Percentiles rank a stretch among this genome's conserved stretches.
phyloP scores from a whole-genome alignment of 371 early-diverging fungal species.

The Batrachochytrium dendrobatidis region DNA sequence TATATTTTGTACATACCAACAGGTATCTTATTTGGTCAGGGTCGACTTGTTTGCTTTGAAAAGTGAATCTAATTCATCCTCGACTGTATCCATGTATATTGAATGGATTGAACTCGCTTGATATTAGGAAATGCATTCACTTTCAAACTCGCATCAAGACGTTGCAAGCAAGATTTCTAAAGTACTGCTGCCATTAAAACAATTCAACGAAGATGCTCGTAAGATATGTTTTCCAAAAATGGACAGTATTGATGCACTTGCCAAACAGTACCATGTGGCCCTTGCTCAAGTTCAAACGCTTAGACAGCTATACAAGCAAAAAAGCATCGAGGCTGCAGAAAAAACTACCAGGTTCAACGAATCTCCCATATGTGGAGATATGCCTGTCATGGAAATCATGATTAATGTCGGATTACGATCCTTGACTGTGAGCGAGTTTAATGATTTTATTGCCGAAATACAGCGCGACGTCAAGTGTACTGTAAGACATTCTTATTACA shows the following conservation, averaged over 20 bases:
- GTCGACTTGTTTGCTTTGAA: too few relatives aligned
- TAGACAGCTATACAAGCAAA: slow-evolving; percentile 4
- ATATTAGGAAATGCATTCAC: slow-evolving; percentile 22
- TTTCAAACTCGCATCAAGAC: slow-evolving; percentile 19
- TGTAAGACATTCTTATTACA: too few relatives aligned
- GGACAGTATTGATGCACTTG: slow-evolving; percentile 17
- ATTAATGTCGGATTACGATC: slow-evolving; percentile 14
- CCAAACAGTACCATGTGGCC: slow-evolving; percentile 12
- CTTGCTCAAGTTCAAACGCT: slow-evolving; percentile 13
- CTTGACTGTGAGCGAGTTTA: slow-evolving; percentile 25
- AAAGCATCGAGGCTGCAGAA: slow-evolving; percentile 8
- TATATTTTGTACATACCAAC: slow-evolving; percentile 10
- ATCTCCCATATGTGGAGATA: background rate
- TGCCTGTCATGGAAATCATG: slow-evolving; percentile 19
- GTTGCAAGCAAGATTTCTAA: slow-evolving; percentile 15
- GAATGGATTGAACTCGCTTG: too few relatives aligned
- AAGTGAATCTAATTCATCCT: too few relatives aligned
- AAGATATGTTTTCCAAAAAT: slow-evolving; percentile 12
- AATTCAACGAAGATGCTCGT: slow-evolving; percentile 18
- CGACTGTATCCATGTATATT: too few relatives aligned
- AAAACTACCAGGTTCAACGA: slow-evolving; percentile 8
- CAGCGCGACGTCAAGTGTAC: slow-evolving; percentile 15
- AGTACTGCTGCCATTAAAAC: slow-evolving; percentile 13
- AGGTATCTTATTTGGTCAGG: too few relatives aligned
- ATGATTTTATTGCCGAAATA: slow-evolving; percentile 19